These are phyloP conservation scores for Phytophthora melonis DNA, from an alignment of 352 stramenopile genomes.

Conservation along the genomic window DNA sequence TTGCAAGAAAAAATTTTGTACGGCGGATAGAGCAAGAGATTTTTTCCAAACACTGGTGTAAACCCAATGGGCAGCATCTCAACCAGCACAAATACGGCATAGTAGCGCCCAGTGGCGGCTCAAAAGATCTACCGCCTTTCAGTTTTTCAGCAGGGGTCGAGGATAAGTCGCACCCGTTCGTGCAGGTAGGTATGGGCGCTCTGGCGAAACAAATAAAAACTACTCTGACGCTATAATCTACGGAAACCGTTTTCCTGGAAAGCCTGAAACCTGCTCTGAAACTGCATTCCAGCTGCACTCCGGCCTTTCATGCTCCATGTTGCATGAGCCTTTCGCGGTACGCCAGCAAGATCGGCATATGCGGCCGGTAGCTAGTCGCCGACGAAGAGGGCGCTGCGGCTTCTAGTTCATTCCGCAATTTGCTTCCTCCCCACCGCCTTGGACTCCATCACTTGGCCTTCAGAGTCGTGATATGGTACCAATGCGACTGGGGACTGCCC, in stretches of 20 bases:
- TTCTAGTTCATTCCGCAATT: conserved; percentile 2
- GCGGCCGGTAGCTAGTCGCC: not conserved
- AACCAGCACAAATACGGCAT: not conserved
- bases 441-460: not conserved
- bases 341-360: not conserved
- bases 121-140: not conserved
- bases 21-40: too few relatives aligned
- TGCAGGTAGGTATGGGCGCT: too few relatives aligned
- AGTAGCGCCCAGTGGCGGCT: too few relatives aligned
- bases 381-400: not conserved
- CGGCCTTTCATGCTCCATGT: not conserved
- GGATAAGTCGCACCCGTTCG: too few relatives aligned
- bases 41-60: too few relatives aligned
- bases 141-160: not conserved
- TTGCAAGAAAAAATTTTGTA: too few relatives aligned
- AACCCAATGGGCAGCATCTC: not conserved
- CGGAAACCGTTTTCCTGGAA: not conserved
- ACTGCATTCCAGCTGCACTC: not conserved
- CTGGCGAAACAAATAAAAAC: not conserved
- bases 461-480: not conserved
- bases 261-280: not conserved
- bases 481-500: not conserved
- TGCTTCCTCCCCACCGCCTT: not conserved
- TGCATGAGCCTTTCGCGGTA: not conserved
- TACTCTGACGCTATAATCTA: not conserved